phyloP scores from a whole-genome alignment of 257 asterid species.

The Petrea volubilis region DNA sequence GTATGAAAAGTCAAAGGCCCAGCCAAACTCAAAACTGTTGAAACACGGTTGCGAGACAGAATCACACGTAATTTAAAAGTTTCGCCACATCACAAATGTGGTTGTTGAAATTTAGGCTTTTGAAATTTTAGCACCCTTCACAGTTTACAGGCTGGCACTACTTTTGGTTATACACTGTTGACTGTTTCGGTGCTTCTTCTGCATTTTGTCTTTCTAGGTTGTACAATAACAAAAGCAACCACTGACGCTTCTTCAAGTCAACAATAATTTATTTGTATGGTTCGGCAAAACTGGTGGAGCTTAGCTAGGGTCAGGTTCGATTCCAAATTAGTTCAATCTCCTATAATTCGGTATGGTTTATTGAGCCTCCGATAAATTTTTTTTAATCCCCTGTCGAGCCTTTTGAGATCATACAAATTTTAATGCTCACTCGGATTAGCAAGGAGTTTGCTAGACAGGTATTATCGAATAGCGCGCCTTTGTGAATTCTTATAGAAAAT shows the following conservation, averaged over 20 bases:
- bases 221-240: not conserved
- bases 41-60: conserved; percentile 16
- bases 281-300: too few relatives aligned
- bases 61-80: not conserved
- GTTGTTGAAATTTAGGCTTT: not conserved
- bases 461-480: too few relatives aligned
- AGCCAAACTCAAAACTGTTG: not conserved
- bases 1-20: conserved; percentile 2
- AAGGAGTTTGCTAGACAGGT: too few relatives aligned
- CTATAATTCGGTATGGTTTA: too few relatives aligned
- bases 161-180: not conserved
- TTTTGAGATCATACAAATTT: too few relatives aligned
- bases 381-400: too few relatives aligned
- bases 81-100: not conserved
- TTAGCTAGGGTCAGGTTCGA: too few relatives aligned
- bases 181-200: not conserved
- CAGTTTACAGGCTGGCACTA: conserved; percentile 18
- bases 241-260: not conserved
- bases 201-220: not conserved
- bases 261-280: not conserved
- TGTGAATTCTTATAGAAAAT: too few relatives aligned
- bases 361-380: too few relatives aligned
- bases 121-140: not conserved
- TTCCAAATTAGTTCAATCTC: too few relatives aligned
- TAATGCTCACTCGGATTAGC: too few relatives aligned